phyloP scores from a whole-genome alignment of 805 yeast species.

The Nakazawaea populi region DNA sequence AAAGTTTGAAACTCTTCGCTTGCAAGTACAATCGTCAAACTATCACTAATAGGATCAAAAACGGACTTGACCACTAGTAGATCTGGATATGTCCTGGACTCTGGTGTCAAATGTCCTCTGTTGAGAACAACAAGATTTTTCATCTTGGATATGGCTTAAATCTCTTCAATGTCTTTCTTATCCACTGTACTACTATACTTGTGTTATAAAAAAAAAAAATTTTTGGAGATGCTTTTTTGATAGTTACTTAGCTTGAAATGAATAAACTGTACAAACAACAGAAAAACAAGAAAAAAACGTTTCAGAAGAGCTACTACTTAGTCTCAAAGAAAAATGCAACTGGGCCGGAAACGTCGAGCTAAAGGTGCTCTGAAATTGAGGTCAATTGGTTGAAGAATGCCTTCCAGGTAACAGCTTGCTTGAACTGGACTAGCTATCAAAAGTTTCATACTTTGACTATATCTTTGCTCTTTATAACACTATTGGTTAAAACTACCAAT shows the following conservation, averaged over 20 bases:
- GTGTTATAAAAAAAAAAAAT: not conserved
- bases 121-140: constrained; percentile 34
- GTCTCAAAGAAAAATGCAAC: no score
- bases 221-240: no score
- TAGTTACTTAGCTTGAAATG: no score
- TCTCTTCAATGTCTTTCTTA: not conserved
- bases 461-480: constrained; percentile 32
- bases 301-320: no score
- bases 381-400: no score
- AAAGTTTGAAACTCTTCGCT: constrained; percentile 45
- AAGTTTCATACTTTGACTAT: constrained; percentile 18
- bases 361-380: no score
- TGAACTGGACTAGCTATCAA: no score
- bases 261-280: no score
- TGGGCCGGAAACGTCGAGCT: no score
- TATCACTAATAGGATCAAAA: constrained; percentile 72
- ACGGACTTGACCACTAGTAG: constrained; percentile 45
- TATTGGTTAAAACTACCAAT: constrained; percentile 37
- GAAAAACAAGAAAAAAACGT: no score
- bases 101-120: constrained; percentile 44
- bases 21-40: constrained; percentile 60
- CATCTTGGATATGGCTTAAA: constrained; percentile 15
- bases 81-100: constrained; percentile 60
- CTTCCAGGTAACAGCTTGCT: no score
- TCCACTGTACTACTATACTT: not conserved